Conservation (phyloP, 306 rosid genomes). For the Fragaria ananassa region DNA sequence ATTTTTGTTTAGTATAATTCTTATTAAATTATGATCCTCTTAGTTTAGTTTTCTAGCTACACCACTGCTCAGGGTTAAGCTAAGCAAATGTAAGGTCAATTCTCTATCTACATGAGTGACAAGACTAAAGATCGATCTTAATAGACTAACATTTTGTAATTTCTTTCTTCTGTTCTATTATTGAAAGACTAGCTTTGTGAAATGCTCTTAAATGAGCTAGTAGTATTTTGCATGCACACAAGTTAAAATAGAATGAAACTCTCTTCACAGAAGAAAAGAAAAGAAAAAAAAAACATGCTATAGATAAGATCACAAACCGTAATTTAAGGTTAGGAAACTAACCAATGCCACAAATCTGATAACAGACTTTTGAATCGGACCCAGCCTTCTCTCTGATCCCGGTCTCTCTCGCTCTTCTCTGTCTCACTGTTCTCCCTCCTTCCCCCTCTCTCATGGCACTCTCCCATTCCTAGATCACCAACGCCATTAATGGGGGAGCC, state of each 20-base stretch:
- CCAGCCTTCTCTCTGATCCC: background rate
- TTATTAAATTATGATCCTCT: too few species aligned
- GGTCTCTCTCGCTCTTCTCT: background rate
- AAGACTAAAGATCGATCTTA: too few species aligned
- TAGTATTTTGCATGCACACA: background rate
- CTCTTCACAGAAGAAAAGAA: too few species aligned
- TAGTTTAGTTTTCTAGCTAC: too few species aligned
- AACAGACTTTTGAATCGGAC: background rate
- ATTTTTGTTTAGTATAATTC: too few species aligned
- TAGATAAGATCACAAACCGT: background rate
- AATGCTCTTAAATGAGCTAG: background rate
- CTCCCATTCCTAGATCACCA: conserved; percentile 19
- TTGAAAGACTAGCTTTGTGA: background rate
- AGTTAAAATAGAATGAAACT: background rate
- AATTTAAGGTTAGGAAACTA: background rate
- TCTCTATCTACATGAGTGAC: too few species aligned
- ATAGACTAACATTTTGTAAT: too few species aligned
- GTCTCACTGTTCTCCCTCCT: background rate
- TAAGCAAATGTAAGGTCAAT: too few species aligned
- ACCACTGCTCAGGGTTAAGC: too few species aligned
- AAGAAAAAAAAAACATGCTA: too few species aligned
- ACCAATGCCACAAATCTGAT: conserved; percentile 7
- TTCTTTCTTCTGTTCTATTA: too few species aligned
- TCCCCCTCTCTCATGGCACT: conserved; percentile 13
- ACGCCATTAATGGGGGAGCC: conserved; percentile 59